Evolutionary conservation across 768 basidiomycete genomes (phyloP), one percentile per base, ranked within the genome.

Genomic region (Trichaptum fuscoviolaceum): DNA sequence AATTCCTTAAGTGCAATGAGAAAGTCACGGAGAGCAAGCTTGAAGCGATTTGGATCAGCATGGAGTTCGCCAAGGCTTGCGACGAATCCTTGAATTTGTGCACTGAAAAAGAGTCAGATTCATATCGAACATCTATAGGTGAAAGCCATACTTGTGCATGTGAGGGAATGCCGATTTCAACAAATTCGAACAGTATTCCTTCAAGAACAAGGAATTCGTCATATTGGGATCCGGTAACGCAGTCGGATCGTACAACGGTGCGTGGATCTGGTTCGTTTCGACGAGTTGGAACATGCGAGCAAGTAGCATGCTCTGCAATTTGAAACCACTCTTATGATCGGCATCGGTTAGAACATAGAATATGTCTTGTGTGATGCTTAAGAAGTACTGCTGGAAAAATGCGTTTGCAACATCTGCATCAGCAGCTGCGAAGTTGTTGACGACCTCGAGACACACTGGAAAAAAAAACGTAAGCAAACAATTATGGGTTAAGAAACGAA

Each of bases 271-370:
- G 73, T 90, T 89, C 62, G 83, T 84, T 76, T 96, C 92, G 42
- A 96, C 92, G 26, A 99, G 85, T 75, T 93, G 90, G 85, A 97
- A 96, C 82, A 99, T 85, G 35, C 93, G 87, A 20, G 94, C 92
- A 59, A 99, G 87, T n/a, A 99, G 83, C 71, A 93, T 80, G 71
- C 91, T 92, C 78, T 98, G 96, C 67, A 95, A 83, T 78, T 97
- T 98, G 84, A 98, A 97, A 27, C 96, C 96, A 72, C 93, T 95
- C 87, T 98, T 99, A 83, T 99, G 96, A 77, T 99, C 96, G 6
- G 96, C 89, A 75, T 99, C 96, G 34, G 96, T 98, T 59, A 99
- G 83, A 57, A 99, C 96, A 71, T 93, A 98, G 86, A 99, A 95
- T 57, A 93, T 93, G 76, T 99, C 97, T 71, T 96, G 95, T 36